phyloP scores from a whole-genome alignment of 768 basidiomycete species.

The Cystofilobasidium capitatum region DNA sequence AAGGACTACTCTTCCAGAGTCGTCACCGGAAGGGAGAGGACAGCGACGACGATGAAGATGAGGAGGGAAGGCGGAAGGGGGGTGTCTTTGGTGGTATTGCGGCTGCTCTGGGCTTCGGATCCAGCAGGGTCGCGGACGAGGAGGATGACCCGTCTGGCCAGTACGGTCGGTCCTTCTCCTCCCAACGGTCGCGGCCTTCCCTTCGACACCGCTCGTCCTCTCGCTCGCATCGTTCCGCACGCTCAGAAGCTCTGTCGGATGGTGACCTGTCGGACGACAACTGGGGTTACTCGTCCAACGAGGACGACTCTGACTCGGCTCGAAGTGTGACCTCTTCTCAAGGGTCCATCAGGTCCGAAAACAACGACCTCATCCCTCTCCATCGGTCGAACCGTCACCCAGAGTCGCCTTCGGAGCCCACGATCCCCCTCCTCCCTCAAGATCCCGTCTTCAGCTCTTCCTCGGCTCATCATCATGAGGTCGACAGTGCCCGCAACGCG shows the following conservation, averaged over 20 bases:
- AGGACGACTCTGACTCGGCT: conserved; percentile 50
- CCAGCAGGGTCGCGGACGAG: conserved; percentile 32
- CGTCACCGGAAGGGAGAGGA: conserved; percentile 9
- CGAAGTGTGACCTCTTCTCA: conserved; percentile 29
- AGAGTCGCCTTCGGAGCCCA: conserved; percentile 32
- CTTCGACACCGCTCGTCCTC: conserved; percentile 14
- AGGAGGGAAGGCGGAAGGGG: conserved; percentile 30
- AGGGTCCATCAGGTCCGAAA: conserved; percentile 30
- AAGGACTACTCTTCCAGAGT: background rate
- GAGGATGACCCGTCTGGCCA: conserved; percentile 28
- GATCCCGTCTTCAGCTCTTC: conserved; percentile 20
- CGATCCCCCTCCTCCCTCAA: conserved; percentile 18
- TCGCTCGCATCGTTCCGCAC: conserved; percentile 28
- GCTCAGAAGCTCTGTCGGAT: conserved; percentile 29
- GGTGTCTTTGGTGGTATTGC: conserved; percentile 29
- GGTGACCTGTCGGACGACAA: conserved; percentile 44
- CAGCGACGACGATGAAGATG: conserved; percentile 32
- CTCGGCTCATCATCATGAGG: conserved; percentile 27
- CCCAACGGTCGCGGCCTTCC: conserved; percentile 25
- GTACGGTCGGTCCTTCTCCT: conserved; percentile 28
- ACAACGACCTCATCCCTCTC: conserved; percentile 37
- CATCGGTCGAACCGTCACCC: conserved; percentile 40
- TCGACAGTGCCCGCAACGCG: conserved; percentile 28
- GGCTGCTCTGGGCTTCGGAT: conserved; percentile 34
- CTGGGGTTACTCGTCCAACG: conserved; percentile 89